Conservation (phyloP, 805 yeast genomes). For the Wickerhamomyces xylosicus region DNA sequence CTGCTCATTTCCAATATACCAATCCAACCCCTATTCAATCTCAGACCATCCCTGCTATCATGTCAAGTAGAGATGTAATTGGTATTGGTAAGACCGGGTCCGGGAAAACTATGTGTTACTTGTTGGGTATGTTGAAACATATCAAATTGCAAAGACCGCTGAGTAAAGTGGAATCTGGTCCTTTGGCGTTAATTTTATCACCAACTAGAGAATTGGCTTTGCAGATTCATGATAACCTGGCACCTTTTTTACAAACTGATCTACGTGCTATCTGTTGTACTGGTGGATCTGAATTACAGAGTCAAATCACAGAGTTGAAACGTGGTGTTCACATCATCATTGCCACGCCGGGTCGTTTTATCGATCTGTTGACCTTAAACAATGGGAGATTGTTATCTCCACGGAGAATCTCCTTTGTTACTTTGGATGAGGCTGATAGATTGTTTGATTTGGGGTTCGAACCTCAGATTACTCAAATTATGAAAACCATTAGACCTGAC, state of each 20-base stretch:
- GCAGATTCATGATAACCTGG: slow-evolving; percentile 66
- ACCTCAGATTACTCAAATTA: slow-evolving; percentile 82
- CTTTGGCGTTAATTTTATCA: slow-evolving; percentile 68
- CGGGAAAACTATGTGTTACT: slow-evolving; percentile 86
- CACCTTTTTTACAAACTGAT: slow-evolving; percentile 41
- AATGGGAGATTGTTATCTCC: slow-evolving; percentile 62
- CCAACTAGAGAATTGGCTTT: slow-evolving; percentile 91
- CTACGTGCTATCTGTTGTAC: slow-evolving; percentile 69
- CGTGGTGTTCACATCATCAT: slow-evolving; percentile 73
- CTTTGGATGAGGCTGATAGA: slow-evolving; percentile 92
- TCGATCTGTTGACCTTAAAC: slow-evolving; percentile 79
- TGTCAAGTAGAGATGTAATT: slow-evolving; percentile 83
- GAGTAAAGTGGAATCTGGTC: slow-evolving; percentile 46
- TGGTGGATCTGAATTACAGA: slow-evolving; percentile 80
- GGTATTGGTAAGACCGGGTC: slow-evolving; percentile 97
- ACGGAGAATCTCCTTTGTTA: slow-evolving; percentile 65
- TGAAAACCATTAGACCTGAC: slow-evolving; percentile 72
- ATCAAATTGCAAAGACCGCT: slow-evolving; percentile 61
- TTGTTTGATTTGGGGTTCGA: slow-evolving; percentile 97
- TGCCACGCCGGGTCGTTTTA: slow-evolving; percentile 92
- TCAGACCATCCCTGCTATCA: slow-evolving; percentile 82
- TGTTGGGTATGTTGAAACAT: slow-evolving; percentile 78
- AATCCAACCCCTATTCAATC: slow-evolving; percentile 83
- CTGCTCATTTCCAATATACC: slow-evolving; percentile 38
- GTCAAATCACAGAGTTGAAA: slow-evolving; percentile 72